Evolutionary conservation across 768 basidiomycete species (phyloP), one percentile per base, ranked within the genome.

Genomic region (Ramaria rubella): DNA sequence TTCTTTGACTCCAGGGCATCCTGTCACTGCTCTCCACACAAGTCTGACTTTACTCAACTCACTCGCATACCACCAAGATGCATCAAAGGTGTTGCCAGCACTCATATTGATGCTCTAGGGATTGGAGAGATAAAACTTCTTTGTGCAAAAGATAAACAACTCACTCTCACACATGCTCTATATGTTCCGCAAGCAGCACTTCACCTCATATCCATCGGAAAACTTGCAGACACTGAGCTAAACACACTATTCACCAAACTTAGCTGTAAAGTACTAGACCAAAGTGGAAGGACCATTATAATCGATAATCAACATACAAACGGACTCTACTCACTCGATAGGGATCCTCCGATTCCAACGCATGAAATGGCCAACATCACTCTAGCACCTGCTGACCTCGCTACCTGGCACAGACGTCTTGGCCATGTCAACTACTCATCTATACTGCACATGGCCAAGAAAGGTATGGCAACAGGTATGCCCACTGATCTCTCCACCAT

Each of bases 31-130:
- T 65, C 67, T 3, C 65, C 59, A 4, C 55, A 64, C 11, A 49
- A 38, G 0, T 31, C 59, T 11, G 68, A 72, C 55, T 71, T 72
- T 60, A 19, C 49, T 7, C 45, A 45, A 0, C 62, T 71, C 2
- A 42, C 4, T 1, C 58, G 68, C 8, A 69, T 70, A 19, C 4
- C 59, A 0, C 55, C 67, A 12, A 45, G 63, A 5, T 29, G 52
- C 1, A 60, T 72, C 2, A 64, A 63, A 15, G 69, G 72, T 2
- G 57, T 71, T 5, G 65, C 68, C 5, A 64, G 68, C 1, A 65
- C 65, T 0, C 57, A 51, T 11, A 65, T 71, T n/a, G 44, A 50
- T 1, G 67, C 68, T 1, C 38, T 60, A 5, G 68, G 66, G 0
- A 61, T 68, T 7, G 68, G 72, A 0, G 59, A 59, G 0, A 65